Evolutionary conservation across 805 yeast genomes (phyloP).

Genomic region (Komagataella phaffii): DNA sequence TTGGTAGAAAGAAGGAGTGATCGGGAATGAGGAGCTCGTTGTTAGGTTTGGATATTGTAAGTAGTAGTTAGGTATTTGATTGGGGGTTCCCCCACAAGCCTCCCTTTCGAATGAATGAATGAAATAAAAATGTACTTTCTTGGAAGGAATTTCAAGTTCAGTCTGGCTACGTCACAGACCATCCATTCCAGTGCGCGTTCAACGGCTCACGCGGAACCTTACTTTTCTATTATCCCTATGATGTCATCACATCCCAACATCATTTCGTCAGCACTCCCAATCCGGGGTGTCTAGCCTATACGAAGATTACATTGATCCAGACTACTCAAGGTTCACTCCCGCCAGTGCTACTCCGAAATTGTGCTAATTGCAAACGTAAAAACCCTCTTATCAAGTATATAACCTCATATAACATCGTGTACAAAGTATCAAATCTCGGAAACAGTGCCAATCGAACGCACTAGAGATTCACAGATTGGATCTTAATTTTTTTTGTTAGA

Average conservation of each 20-base stretch:
- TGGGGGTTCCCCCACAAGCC: not conserved
- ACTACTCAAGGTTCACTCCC: not conserved
- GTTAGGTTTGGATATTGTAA: not conserved
- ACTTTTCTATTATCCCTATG: not conserved
- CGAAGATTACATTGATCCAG: not conserved
- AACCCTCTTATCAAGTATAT: not conserved
- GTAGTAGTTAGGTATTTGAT: not conserved
- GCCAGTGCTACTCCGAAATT: not conserved
- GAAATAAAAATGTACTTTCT: not conserved
- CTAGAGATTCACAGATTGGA: not conserved
- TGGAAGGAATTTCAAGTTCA: not conserved
- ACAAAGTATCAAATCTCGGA: not conserved
- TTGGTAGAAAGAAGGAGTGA: slow-evolving; percentile 44
- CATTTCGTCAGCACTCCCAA: not conserved
- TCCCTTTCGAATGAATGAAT: not conserved
- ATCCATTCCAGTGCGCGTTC: not conserved
- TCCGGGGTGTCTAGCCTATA: not conserved
- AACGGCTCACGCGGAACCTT: not conserved
- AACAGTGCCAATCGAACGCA: not conserved
- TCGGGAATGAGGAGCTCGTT: not conserved
- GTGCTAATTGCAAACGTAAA: not conserved
- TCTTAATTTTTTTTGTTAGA: slow-evolving; percentile 4
- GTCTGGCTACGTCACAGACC: not conserved
- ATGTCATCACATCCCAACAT: not conserved
- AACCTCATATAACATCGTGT: not conserved